phyloP scores from a whole-genome alignment of 208 protist species.

The Trypanosoma platydactyli region DNA sequence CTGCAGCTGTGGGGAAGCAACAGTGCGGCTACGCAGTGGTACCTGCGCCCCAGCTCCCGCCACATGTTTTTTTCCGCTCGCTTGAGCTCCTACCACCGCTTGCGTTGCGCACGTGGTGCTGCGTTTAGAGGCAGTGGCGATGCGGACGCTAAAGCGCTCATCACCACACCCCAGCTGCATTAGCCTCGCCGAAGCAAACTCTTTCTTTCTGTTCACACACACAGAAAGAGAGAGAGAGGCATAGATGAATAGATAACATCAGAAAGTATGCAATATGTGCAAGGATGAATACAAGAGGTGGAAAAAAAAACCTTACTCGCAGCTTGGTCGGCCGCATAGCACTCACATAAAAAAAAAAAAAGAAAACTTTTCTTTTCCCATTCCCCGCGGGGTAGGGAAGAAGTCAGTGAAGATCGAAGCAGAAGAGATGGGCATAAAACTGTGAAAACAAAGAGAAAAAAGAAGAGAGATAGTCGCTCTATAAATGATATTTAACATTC shows the following conservation, averaged over 20 bases:
- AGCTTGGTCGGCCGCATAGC: too few relatives aligned
- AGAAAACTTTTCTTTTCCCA: neutral
- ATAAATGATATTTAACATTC: neutral
- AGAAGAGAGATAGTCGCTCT: slow-evolving; percentile 1
- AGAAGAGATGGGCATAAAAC: neutral
- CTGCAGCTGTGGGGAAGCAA: slow-evolving; percentile 19
- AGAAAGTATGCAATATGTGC: neutral
- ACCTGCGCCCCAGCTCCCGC: slow-evolving; percentile 21
- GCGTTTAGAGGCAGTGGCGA: slow-evolving; percentile 1
- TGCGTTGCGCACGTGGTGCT: neutral
- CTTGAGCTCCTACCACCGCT: neutral
- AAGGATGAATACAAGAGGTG: neutral
- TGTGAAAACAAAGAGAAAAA: slow-evolving; percentile 6
- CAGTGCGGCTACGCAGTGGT: slow-evolving; percentile 18
- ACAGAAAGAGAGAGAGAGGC: slow-evolving; percentile 6
- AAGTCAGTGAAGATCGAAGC: neutral
- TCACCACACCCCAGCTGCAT: neutral
- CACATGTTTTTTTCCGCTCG: neutral
- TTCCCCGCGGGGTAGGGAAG: neutral
- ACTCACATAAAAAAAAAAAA: slow-evolving; percentile 7
- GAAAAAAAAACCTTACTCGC: neutral
- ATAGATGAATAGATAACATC: slow-evolving; percentile 1
- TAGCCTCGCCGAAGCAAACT: neutral
- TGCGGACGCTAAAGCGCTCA: slow-evolving; percentile 13
- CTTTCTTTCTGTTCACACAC: neutral